Conservation (phyloP, 2,329 filamentous ascomycete genomes). For the Trichoderma pleuroti region DNA sequence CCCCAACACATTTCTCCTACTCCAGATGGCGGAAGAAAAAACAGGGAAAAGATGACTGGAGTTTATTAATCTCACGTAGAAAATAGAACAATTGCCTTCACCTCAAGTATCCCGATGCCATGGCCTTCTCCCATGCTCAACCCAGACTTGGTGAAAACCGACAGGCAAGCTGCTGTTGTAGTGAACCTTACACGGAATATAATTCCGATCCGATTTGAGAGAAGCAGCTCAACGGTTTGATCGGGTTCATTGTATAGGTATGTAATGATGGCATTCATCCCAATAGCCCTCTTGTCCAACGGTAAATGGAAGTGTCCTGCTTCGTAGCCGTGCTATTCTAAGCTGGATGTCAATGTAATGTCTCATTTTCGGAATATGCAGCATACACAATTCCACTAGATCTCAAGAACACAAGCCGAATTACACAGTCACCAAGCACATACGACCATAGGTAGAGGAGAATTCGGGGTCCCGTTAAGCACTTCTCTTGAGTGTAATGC, state of each 20-base stretch:
- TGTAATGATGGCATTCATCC: too few relatives aligned
- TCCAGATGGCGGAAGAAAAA: neutral
- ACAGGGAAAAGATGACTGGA: neutral
- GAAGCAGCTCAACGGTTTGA: too few relatives aligned
- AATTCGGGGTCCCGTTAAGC: neutral
- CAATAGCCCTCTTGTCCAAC: neutral
- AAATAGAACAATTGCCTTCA: neutral
- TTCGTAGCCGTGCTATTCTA: neutral
- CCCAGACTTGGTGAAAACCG: neutral
- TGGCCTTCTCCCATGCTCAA: neutral
- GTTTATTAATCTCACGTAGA: neutral
- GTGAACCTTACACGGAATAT: too few relatives aligned
- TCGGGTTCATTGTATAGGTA: too few relatives aligned
- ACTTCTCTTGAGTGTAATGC: too few relatives aligned
- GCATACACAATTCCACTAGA: too few relatives aligned
- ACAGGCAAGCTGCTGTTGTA: too few relatives aligned
- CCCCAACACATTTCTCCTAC: too few relatives aligned
- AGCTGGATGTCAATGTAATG: neutral
- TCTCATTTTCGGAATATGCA: neutral
- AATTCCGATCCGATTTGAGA: too few relatives aligned
- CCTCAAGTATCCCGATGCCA: neutral
- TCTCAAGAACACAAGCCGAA: neutral
- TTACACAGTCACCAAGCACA: neutral
- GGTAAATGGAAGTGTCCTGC: neutral
- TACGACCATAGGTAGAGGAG: neutral